Conservation (phyloP, 371 early-diverging fungal genomes). For the Mucor mucedo region DNA sequence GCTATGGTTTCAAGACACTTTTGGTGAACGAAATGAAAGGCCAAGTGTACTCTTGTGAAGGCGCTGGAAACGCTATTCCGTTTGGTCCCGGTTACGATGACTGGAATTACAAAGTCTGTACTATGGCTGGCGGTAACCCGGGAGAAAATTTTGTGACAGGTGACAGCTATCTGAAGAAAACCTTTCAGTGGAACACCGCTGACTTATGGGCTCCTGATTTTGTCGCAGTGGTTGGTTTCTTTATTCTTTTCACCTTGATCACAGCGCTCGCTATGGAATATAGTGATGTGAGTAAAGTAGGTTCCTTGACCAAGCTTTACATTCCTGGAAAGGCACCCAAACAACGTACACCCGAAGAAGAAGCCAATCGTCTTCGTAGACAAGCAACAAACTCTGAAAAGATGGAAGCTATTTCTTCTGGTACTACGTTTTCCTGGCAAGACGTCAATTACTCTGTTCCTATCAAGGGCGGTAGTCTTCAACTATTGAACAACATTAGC, state of each 20-base stretch:
- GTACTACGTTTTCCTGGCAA: conserved; percentile 63
- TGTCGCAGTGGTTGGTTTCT: conserved; percentile 56
- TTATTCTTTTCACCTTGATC: conserved; percentile 51
- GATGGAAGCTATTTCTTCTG: conserved; percentile 45
- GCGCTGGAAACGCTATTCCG: conserved; percentile 36
- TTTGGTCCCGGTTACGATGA: conserved; percentile 50
- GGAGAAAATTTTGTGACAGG: conserved; percentile 55
- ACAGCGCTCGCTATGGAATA: conserved; percentile 56
- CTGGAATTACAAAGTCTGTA: conserved; percentile 60
- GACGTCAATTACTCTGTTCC: conserved; percentile 61
- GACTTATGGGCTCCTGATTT: conserved; percentile 59
- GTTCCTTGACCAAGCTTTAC: conserved; percentile 59
- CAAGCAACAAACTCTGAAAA: conserved; percentile 10
- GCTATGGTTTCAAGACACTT: conserved; percentile 67
- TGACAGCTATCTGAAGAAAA: conserved; percentile 49
- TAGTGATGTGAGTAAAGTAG: conserved; percentile 45
- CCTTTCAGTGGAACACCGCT: conserved; percentile 38
- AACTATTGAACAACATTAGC: conserved; percentile 52
- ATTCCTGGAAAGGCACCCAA: conserved; percentile 42
- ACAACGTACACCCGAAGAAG: conserved; percentile 15
- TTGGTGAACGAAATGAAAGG: conserved; percentile 73
- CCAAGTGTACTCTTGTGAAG: conserved; percentile 42
- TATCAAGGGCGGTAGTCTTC: conserved; percentile 55
- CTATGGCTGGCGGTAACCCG: conserved; percentile 56
- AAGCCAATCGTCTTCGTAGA: conserved; percentile 13